Percentiles rank a stretch among this genome's conserved stretches.
Evolutionary conservation across 441 rosid species (phyloP).

Genomic region (Erysimum cheiri): DNA sequence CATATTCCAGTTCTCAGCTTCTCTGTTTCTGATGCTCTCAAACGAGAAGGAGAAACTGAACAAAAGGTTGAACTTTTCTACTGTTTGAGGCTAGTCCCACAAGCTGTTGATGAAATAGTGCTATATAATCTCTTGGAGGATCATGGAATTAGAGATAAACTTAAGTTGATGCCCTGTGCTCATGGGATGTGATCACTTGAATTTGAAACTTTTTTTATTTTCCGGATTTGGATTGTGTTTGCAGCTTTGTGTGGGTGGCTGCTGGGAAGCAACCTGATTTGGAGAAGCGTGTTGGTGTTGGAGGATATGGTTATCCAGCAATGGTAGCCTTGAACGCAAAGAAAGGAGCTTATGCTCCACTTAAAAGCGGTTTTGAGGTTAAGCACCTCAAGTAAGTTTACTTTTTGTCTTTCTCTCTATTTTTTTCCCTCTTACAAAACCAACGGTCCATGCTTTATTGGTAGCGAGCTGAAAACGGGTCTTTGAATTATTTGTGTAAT

Average conservation of each 20-base stretch:
- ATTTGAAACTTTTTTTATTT: too few relatives aligned
- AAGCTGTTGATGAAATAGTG: too few relatives aligned
- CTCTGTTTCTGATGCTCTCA: background rate
- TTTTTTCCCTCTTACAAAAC: background rate
- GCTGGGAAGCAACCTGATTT: conserved; percentile 92
- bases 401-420: conserved; percentile 21
- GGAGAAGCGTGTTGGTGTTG: conserved; percentile 81
- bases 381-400: conserved; percentile 71
- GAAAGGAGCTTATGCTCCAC: conserved; percentile 94
- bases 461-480: conserved; percentile 1
- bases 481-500: conserved; percentile 2
- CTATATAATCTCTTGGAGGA: background rate
- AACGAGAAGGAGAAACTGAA: background rate
- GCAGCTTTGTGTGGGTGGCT: conserved; percentile 91
- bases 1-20: conserved; percentile 1
- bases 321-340: conserved; percentile 90
- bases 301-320: conserved; percentile 99
- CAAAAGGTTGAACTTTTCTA: background rate
- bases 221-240: conserved; percentile 22
- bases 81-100: too few relatives aligned
- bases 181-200: too few relatives aligned
- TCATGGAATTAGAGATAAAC: background rate
- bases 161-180: conserved; percentile 3
- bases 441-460: background rate
- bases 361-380: conserved; percentile 90